These are phyloP conservation scores for Rugonectria rugulosa DNA, from an alignment of 2,329 filamentous ascomycete species.

Conservation along the genomic window DNA sequence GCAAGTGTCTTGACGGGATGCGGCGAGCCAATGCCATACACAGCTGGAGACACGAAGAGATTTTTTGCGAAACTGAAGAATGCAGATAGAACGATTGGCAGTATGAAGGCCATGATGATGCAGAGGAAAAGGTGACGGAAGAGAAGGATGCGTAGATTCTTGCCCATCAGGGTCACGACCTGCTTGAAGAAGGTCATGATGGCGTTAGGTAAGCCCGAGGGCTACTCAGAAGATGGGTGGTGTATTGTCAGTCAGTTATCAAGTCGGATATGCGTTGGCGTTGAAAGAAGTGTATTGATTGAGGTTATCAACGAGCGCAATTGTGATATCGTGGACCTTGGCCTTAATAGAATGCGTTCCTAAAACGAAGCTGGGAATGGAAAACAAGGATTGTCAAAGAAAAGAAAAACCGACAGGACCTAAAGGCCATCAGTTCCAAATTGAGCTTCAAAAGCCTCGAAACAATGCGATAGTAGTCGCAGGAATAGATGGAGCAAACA, in stretches of 20 bases:
- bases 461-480: not conserved
- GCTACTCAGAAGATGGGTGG: not conserved
- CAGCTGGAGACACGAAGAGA: slow-evolving; percentile 80
- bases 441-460: not conserved
- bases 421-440: too few species aligned
- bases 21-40: slow-evolving; percentile 74
- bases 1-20: slow-evolving; percentile 69
- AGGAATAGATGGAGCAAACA: too few species aligned
- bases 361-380: too few species aligned
- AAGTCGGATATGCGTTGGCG: not conserved
- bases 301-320: not conserved
- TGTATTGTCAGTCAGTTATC: too few species aligned
- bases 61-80: slow-evolving; percentile 79
- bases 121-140: slow-evolving; percentile 61
- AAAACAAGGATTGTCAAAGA: not conserved
- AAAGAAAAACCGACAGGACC: not conserved
- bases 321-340: too few species aligned
- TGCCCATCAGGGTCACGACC: slow-evolving; percentile 66
- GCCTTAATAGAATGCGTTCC: too few species aligned
- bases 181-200: slow-evolving; percentile 64
- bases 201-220: slow-evolving; percentile 20
- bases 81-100: slow-evolving; percentile 65
- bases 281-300: not conserved
- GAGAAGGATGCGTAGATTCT: slow-evolving; percentile 68
- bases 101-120: slow-evolving; percentile 63